phyloP scores from a whole-genome alignment of 768 basidiomycete species.

The Boletus pseudopeckii region DNA sequence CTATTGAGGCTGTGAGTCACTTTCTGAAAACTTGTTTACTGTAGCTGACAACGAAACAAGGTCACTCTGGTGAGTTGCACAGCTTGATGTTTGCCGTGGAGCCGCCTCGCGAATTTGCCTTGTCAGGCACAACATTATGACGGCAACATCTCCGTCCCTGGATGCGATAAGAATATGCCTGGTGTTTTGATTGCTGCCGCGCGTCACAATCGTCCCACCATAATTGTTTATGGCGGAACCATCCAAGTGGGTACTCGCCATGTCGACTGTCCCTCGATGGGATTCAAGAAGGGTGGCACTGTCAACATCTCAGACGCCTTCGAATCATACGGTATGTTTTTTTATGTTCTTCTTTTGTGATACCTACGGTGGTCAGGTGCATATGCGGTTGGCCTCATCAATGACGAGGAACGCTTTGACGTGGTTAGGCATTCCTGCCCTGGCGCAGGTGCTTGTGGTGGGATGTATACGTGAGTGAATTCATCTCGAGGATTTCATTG shows the following conservation, averaged over 20 bases:
- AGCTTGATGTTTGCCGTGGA: neutral
- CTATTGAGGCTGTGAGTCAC: constrained; percentile 68
- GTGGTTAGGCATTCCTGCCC: constrained; percentile 85
- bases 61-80: constrained; percentile 49
- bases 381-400: constrained; percentile 71
- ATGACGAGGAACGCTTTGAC: constrained; percentile 76
- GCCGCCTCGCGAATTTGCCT: neutral
- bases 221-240: constrained; percentile 85
- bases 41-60: constrained; percentile 29
- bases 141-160: constrained; percentile 81
- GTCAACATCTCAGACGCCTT: constrained; percentile 85
- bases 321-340: constrained; percentile 67
- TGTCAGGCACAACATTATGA: constrained; percentile 82
- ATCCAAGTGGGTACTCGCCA: constrained; percentile 75
- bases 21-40: neutral
- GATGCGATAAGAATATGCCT: constrained; percentile 94
- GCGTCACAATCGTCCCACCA: constrained; percentile 83
- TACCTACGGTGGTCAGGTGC: constrained; percentile 49
- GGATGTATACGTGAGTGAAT: constrained; percentile 72
- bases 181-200: constrained; percentile 84
- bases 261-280: constrained; percentile 78
- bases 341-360: neutral
- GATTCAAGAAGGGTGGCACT: constrained; percentile 71
- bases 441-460: constrained; percentile 80
- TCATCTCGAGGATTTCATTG: neutral